A percentile compares a stretch with the other conserved stretches of the same genome.
phyloP scores from a whole-genome alignment of 176 grass and related monocot genomes.

The Secale cereale region DNA sequence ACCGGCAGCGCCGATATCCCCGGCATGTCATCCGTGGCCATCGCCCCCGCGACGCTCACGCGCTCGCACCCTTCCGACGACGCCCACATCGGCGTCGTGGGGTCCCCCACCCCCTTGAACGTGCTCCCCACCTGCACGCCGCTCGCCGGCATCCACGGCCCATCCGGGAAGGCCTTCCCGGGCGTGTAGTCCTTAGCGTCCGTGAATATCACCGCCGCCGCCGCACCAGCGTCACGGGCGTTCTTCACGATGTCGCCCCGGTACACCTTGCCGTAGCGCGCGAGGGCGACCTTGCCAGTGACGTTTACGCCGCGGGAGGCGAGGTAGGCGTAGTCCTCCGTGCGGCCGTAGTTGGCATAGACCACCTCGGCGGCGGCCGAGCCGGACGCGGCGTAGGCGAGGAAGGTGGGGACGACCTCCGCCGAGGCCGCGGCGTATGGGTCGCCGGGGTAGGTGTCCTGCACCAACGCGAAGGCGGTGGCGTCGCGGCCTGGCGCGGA shows the following conservation, averaged over 20 bases:
- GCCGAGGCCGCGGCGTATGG: slow-evolving; percentile 37
- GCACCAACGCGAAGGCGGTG: slow-evolving; percentile 46
- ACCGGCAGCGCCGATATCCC: slow-evolving; percentile 76
- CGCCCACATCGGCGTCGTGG: slow-evolving; percentile 76
- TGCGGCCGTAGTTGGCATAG: slow-evolving; percentile 87
- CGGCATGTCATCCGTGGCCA: slow-evolving; percentile 57
- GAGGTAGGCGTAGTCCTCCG: slow-evolving; percentile 65
- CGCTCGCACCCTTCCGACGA: slow-evolving; percentile 72
- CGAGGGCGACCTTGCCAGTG: slow-evolving; percentile 64
- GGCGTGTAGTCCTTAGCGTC: slow-evolving; percentile 70
- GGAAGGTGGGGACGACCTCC: slow-evolving; percentile 72
- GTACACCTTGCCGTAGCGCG: slow-evolving; percentile 72
- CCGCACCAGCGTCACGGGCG: slow-evolving; percentile 59
- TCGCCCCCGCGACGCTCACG: slow-evolving; percentile 48
- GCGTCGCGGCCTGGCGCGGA: slow-evolving; percentile 19
- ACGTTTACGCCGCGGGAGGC: slow-evolving; percentile 58
- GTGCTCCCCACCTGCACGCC: slow-evolving; percentile 83
- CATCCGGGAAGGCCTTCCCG: slow-evolving; percentile 55
- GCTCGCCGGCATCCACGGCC: slow-evolving; percentile 72
- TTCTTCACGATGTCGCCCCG: slow-evolving; percentile 82
- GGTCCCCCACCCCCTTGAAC: slow-evolving; percentile 59
- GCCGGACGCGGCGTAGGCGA: slow-evolving; percentile 70
- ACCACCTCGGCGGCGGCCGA: slow-evolving; percentile 55
- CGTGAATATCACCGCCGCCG: slow-evolving; percentile 66
- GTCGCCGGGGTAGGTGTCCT: slow-evolving; percentile 57